phyloP scores from a whole-genome alignment of 1,284 basidiomycete species.

The Cryptococcus sp. region DNA sequence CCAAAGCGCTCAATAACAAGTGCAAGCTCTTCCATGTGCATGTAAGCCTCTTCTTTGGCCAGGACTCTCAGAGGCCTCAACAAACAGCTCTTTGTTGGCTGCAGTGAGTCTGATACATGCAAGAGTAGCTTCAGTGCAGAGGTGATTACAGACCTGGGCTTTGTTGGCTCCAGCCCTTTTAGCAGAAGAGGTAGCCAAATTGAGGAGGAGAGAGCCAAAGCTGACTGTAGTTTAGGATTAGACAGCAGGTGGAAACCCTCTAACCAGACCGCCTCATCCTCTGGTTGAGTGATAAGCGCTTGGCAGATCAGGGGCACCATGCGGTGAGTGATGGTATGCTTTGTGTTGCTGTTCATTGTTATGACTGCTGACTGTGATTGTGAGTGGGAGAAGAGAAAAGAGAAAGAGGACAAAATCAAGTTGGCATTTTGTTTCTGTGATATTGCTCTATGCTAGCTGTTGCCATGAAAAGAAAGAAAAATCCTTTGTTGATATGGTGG shows the following conservation, averaged over 20 bases:
- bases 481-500: no score
- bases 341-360: conserved; percentile 28
- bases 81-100: conserved; percentile 41
- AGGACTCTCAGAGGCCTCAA: conserved; percentile 33
- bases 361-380: background rate
- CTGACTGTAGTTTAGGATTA: conserved; percentile 29
- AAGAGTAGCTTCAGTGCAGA: conserved; percentile 26
- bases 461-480: no score
- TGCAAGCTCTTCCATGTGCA: conserved; percentile 15
- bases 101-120: conserved; percentile 28
- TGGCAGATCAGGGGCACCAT: conserved; percentile 45
- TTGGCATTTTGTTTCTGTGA: no score
- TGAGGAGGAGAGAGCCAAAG: conserved; percentile 32
- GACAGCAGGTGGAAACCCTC: conserved; percentile 34
- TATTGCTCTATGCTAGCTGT: no score
- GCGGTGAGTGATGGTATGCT: conserved; percentile 37
- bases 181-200: conserved; percentile 44
- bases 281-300: conserved; percentile 32
- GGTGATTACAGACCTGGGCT: conserved; percentile 23
- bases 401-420: no score
- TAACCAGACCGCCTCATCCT: conserved; percentile 33
- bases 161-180: conserved; percentile 26
- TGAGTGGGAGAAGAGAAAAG: background rate
- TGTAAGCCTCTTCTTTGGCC: conserved; percentile 11
- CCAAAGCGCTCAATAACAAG: conserved; percentile 17